A percentile compares a stretch with the other conserved stretches of the same genome.
These are phyloP conservation scores for Xylaria grammica DNA, from an alignment of 495 filamentous ascomycete genomes.

Conservation along the genomic window DNA sequence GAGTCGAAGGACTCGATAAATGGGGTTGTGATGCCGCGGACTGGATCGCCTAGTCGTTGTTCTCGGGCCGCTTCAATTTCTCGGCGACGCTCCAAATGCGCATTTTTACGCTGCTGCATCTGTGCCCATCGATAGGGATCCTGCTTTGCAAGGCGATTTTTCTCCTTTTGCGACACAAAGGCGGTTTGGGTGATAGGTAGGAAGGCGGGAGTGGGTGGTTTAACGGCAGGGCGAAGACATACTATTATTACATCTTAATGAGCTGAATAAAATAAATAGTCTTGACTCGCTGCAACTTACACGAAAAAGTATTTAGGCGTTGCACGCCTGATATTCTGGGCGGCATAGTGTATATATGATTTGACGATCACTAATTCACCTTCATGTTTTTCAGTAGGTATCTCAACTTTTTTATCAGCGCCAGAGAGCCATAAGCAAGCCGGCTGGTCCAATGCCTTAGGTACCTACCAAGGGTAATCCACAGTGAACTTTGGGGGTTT, in stretches of 20 bases:
- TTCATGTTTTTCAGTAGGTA: background rate
- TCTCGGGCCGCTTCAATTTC: conserved; percentile 67
- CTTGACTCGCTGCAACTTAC: conserved; percentile 47
- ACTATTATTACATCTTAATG: conserved; percentile 39
- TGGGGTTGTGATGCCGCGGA: conserved; percentile 76
- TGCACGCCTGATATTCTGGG: conserved; percentile 70
- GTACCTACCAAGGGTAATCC: too few species aligned
- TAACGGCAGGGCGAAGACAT: conserved; percentile 52
- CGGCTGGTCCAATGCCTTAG: conserved; percentile 13
- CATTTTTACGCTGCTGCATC: conserved; percentile 76
- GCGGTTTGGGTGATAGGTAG: conserved; percentile 58
- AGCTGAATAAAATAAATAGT: conserved; percentile 26
- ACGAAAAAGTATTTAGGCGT: conserved; percentile 64
- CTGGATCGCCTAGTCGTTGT: conserved; percentile 70
- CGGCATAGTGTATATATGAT: conserved; percentile 62
- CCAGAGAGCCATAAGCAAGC: conserved; percentile 1
- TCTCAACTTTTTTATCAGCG: conserved; percentile 23
- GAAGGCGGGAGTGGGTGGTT: conserved; percentile 37
- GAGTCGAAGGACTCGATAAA: conserved; percentile 84
- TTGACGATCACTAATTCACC: conserved; percentile 3
- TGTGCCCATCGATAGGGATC: conserved; percentile 74
- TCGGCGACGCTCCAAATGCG: conserved; percentile 74
- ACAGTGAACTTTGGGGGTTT: too few species aligned
- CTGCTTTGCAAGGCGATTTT: conserved; percentile 55
- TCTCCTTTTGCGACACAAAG: conserved; percentile 50